A percentile compares a stretch with the other conserved stretches of the same genome.
These are phyloP conservation scores for Terfezia boudieri DNA, from an alignment of 495 filamentous ascomycete species.

Conservation along the genomic window DNA sequence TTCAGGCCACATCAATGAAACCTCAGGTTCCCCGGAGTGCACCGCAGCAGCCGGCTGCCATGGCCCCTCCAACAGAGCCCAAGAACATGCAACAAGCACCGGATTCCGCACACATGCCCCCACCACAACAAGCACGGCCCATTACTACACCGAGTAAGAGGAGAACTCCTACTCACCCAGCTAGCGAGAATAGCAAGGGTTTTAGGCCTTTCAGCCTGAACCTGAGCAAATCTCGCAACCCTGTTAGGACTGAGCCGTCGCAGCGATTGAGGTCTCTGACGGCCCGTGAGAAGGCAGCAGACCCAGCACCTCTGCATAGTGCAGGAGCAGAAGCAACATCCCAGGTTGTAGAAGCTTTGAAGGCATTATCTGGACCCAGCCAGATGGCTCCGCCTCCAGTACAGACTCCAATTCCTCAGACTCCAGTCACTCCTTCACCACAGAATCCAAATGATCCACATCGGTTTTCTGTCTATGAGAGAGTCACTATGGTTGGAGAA, in stretches of 20 bases:
- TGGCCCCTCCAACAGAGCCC: neutral
- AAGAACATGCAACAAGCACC: neutral
- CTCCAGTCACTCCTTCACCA: neutral
- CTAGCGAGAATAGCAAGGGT: neutral
- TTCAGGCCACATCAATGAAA: neutral
- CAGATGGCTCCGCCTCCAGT: neutral
- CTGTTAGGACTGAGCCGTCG: neutral
- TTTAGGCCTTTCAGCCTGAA: neutral
- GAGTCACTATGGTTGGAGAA: conserved; percentile 18
- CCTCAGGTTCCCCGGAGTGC: neutral
- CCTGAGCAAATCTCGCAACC: neutral
- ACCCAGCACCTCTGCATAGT: neutral
- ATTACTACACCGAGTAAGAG: neutral
- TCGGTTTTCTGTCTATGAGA: conserved; percentile 8
- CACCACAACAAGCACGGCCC: neutral
- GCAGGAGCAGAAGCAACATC: neutral
- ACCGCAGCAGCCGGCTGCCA: neutral
- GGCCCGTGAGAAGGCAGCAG: neutral
- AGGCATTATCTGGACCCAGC: neutral
- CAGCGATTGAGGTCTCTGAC: neutral
- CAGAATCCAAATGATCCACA: neutral
- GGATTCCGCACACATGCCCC: neutral
- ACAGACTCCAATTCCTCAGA: neutral
- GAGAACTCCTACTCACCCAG: neutral
- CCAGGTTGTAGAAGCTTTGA: neutral